phyloP scores from a whole-genome alignment of 2,329 filamentous ascomycete genomes.

The Chaetoscypha palmicola region DNA sequence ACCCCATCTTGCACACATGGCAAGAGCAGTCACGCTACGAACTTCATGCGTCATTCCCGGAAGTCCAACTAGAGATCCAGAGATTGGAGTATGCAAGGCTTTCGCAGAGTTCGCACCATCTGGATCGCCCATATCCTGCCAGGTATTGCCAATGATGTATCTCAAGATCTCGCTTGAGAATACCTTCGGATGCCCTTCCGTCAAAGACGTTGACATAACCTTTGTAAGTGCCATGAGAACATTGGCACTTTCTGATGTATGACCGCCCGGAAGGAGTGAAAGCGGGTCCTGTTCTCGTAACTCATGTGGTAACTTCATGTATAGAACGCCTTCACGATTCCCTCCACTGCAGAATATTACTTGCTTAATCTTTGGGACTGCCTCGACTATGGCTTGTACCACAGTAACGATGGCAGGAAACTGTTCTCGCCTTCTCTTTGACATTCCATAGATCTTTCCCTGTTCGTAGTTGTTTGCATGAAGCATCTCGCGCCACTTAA shows the following conservation, averaged over 20 bases:
- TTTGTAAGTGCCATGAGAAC: constrained; percentile 31
- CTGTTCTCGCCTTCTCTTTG: constrained; percentile 69
- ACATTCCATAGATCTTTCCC: constrained; percentile 67
- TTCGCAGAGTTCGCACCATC: constrained; percentile 53
- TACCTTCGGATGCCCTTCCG: constrained; percentile 29
- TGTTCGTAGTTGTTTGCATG: constrained; percentile 42
- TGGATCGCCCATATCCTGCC: constrained; percentile 44
- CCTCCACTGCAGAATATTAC: constrained; percentile 84
- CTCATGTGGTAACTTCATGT: constrained; percentile 55
- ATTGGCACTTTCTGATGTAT: constrained; percentile 24
- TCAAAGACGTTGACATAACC: constrained; percentile 15
- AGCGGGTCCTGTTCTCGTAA: constrained; percentile 62
- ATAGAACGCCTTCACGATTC: constrained; percentile 76
- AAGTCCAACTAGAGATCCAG: constrained; percentile 52
- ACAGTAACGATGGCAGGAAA: constrained; percentile 79
- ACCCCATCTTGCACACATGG: constrained; percentile 69
- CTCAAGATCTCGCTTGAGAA: constrained; percentile 37
- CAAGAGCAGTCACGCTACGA: constrained; percentile 63
- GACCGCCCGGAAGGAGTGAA: constrained; percentile 30
- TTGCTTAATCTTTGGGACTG: constrained; percentile 62
- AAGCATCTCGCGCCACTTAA: constrained; percentile 44
- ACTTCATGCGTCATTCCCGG: constrained; percentile 70
- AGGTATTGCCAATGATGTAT: constrained; percentile 45
- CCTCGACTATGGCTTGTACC: constrained; percentile 64
- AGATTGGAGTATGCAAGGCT: constrained; percentile 66